Base-by-base conservation (phyloP, 371 early-diverging fungal genomes). In the Mucor indicus region DNA sequence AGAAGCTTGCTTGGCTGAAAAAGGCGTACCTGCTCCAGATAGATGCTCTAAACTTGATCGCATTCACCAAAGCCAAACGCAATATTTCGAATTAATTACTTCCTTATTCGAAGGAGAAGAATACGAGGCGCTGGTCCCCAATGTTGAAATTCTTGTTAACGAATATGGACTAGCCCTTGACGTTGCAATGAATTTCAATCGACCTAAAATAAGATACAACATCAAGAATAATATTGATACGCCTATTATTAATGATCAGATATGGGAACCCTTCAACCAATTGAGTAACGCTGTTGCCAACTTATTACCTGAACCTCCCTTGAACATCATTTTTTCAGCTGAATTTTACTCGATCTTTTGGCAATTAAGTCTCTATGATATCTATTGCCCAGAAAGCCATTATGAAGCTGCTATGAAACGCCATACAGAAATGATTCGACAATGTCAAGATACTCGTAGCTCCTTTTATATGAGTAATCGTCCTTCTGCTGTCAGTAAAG, bases 291-390 rank as follows among this genome's bases (percentile, higher is more conserved):
- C 31, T 13, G 22, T 65, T 2, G 42, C 62, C 0, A 20, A 36
- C 12, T 33, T 64, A 15, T 49, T 84, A 8, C 51, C 65, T 0
- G 68, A 75, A 9, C 57, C 69, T 12, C 62, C 62, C 0, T 50
- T 69, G 16, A 54, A 68, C n/a, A 57, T 69, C 12, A 55, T 62
- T n/a, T 64, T 95, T 24, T 78, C 83, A 2, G 75, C 90, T 0
- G 78, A 85, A 47, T 93, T 95, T 63, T 94, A 83, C 49, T 73
- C 79, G 0, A 83, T 85, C 0, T 96, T 95, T 53, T 95, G 95
- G 95, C 85, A 87, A 39, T 62, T 96, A 25, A 66, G 78, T 2
- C 57, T 91, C 1, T 87, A 90, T 55, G 96, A 96, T 55, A 87
- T 95, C 7, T 69, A 78, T 43, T 83, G 89, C 11, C 96, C 96